These are phyloP conservation scores for Furcasterigmium sp. DNA, from an alignment of 2,329 filamentous ascomycete genomes.

Conservation along the genomic window DNA sequence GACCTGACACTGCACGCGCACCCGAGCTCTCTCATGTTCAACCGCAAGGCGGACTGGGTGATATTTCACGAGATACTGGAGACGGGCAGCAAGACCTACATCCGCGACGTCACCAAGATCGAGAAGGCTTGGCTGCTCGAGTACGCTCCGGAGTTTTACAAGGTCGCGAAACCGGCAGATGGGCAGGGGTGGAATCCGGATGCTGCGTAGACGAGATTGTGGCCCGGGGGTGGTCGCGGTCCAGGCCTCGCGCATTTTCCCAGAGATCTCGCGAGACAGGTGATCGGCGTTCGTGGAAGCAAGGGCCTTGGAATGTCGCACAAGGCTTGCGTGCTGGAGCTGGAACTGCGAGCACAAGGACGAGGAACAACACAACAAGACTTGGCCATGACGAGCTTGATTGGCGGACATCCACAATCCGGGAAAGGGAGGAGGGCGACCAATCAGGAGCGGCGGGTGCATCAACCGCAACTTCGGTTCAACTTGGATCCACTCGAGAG, in stretches of 20 bases:
- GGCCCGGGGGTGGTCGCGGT: no score
- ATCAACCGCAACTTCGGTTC: no score
- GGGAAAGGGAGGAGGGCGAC: neutral
- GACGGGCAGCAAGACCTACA: constrained; percentile 81
- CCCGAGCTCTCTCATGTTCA: constrained; percentile 91
- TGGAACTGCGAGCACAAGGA: no score
- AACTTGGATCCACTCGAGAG: neutral
- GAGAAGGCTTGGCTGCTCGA: constrained; percentile 90
- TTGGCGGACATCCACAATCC: neutral
- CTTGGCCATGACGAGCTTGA: neutral
- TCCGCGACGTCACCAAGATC: constrained; percentile 87
- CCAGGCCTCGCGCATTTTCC: neutral
- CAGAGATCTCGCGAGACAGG: no score
- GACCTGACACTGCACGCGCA: constrained; percentile 77
- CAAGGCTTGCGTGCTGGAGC: no score
- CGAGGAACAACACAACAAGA: no score
- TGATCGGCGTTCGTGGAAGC: no score
- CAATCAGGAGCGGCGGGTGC: neutral
- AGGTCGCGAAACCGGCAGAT: constrained; percentile 34
- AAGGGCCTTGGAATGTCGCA: no score
- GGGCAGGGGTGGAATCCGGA: neutral
- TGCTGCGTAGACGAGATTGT: neutral
- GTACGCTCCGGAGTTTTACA: constrained; percentile 81
- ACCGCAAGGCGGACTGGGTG: constrained; percentile 93
- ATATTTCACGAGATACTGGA: constrained; percentile 93